Conservation (phyloP, 129 eudicot species). For the Rutidosis leptorrhynchoides region DNA sequence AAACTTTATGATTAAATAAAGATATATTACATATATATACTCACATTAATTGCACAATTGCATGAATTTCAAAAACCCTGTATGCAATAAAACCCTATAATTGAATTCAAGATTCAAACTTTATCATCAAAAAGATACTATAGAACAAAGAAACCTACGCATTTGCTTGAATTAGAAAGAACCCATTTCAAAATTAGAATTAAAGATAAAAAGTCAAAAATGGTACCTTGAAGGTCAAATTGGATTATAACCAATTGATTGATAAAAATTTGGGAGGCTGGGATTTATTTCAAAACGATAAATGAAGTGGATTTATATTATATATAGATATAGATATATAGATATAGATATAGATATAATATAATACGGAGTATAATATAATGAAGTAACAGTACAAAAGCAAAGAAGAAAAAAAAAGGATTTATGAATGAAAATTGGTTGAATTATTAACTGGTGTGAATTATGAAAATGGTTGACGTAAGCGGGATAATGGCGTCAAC, state of each 20-base stretch:
- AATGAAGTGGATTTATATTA: constrained; percentile 26
- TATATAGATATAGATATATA: background rate
- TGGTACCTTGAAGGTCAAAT: constrained; percentile 4
- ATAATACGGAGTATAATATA: too few relatives aligned
- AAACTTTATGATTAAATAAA: background rate
- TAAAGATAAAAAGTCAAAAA: background rate
- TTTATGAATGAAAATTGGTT: constrained; percentile 4
- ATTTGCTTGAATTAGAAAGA: constrained; percentile 17
- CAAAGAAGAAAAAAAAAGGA: background rate
- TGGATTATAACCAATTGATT: background rate
- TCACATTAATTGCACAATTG: background rate
- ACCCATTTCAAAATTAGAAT: constrained; percentile 1
- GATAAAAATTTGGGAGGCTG: constrained; percentile 16
- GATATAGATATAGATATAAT: background rate
- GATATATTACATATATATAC: background rate
- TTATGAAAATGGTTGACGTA: constrained; percentile 17
- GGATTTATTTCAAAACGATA: constrained; percentile 12
- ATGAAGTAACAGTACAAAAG: background rate
- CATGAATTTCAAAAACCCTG: background rate
- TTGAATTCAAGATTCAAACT: constrained; percentile 2
- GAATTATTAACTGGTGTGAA: constrained; percentile 29
- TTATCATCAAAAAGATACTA: background rate
- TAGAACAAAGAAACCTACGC: constrained; percentile 1
- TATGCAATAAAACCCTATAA: background rate
- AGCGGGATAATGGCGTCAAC: constrained; percentile 7